These are phyloP conservation scores for Orbilia javanica DNA, from an alignment of 2,329 filamentous ascomycete species.

Conservation along the genomic window DNA sequence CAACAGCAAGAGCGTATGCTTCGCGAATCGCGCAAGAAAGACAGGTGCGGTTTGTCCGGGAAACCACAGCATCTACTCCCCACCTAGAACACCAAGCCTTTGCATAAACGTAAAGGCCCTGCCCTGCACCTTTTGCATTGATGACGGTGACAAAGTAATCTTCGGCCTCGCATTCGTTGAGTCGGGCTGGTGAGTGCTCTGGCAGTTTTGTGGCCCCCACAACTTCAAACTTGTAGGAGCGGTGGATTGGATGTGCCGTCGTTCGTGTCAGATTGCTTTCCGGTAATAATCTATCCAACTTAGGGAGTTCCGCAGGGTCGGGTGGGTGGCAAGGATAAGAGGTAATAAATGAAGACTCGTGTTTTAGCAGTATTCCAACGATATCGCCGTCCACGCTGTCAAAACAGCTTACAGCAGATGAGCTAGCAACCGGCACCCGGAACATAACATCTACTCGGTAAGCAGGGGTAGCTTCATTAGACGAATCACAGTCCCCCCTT, in stretches of 20 bases:
- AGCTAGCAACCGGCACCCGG: conserved; percentile 66
- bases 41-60: conserved; percentile 76
- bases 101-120: conserved; percentile 77
- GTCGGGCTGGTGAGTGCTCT: conserved; percentile 63
- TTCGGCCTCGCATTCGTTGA: conserved; percentile 66
- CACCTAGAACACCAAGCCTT: conserved; percentile 79
- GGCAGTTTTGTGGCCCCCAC: conserved; percentile 27
- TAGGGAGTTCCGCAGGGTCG: neutral
- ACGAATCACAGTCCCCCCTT: conserved; percentile 67
- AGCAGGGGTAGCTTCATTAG: conserved; percentile 68
- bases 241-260: conserved; percentile 37
- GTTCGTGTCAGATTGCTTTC: conserved; percentile 12
- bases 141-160: conserved; percentile 66
- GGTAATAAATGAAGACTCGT: conserved; percentile 47
- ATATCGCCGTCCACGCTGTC: conserved; percentile 63
- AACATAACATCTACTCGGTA: conserved; percentile 50
- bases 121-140: conserved; percentile 72
- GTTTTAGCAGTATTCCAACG: conserved; percentile 60
- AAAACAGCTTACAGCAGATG: neutral
- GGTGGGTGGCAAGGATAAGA: conserved; percentile 41
- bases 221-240: conserved; percentile 15
- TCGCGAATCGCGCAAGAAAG: conserved; percentile 80
- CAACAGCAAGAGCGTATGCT: conserved; percentile 77
- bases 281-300: conserved; percentile 8
- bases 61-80: conserved; percentile 80